A percentile compares a stretch with the other conserved stretches of the same genome.
These are phyloP conservation scores for Cladosporium sp. DNA, from an alignment of 2,329 filamentous ascomycete species.

Conservation along the genomic window DNA sequence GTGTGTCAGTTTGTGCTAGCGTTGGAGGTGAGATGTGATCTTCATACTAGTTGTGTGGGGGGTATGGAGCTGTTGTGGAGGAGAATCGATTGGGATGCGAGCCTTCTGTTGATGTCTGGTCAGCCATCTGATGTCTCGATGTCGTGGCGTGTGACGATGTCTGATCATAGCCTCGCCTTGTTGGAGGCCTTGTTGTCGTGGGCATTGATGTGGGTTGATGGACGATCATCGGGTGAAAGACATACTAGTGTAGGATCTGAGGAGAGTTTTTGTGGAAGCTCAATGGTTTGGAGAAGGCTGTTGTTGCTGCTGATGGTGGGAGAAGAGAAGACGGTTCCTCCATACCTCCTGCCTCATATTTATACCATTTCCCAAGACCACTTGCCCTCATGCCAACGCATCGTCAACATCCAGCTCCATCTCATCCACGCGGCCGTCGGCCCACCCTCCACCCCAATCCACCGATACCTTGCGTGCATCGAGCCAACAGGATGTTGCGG, in stretches of 20 bases:
- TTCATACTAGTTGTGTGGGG: neutral
- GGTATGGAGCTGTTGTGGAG: neutral
- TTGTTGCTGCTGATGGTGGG: slow-evolving; percentile 15
- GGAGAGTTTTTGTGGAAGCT: neutral
- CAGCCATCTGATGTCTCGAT: neutral
- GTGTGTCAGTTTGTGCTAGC: slow-evolving; percentile 35
- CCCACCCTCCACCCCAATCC: slow-evolving; percentile 11
- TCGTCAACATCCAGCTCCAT: slow-evolving; percentile 14
- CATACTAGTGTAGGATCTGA: neutral
- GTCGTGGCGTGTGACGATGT: neutral
- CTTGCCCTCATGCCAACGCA: slow-evolving; percentile 22
- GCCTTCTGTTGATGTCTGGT: neutral
- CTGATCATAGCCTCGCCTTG: slow-evolving; percentile 1
- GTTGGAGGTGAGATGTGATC: neutral
- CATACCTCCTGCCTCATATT: slow-evolving; percentile 27
- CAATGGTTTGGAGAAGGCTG: neutral
- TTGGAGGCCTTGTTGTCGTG: neutral
- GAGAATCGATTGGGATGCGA: slow-evolving; percentile 10
- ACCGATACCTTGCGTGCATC: slow-evolving; percentile 19
- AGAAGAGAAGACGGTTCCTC: slow-evolving; percentile 17
- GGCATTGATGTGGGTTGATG: neutral
- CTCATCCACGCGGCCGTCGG: slow-evolving; percentile 12
- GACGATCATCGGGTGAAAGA: neutral
- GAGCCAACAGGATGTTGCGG: slow-evolving; percentile 19
- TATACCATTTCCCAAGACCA: slow-evolving; percentile 31